Conservation (phyloP, 305 asterid genomes). For the Rubia occidens region DNA sequence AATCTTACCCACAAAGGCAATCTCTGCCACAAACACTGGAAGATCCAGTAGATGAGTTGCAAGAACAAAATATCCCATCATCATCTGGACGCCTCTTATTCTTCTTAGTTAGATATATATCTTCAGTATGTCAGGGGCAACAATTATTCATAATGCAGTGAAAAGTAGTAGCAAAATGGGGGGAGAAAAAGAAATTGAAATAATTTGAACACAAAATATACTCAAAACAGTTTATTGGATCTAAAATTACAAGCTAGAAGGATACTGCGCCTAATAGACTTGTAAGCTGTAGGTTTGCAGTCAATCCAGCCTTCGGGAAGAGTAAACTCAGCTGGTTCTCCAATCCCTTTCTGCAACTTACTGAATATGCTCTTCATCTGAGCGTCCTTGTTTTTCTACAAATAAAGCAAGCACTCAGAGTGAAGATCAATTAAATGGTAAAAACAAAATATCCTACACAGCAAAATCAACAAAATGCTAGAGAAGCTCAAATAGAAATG, state of each 20-base stretch:
- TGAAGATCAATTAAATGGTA: neutral
- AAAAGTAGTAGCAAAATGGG: conserved; percentile 3
- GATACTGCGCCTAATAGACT: conserved; percentile 87
- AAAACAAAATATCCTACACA: neutral
- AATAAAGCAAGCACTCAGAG: conserved; percentile 12
- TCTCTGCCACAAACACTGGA: conserved; percentile 70
- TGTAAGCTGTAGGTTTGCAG: conserved; percentile 54
- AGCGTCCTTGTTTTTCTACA: conserved; percentile 36
- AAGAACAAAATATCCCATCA: conserved; percentile 84
- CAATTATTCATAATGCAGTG: conserved; percentile 1
- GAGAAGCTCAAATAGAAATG: neutral
- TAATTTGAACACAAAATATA: conserved; percentile 3
- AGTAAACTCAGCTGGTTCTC: conserved; percentile 75
- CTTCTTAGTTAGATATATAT: conserved; percentile 73
- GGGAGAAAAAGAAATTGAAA: neutral
- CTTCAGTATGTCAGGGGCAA: conserved; percentile 42
- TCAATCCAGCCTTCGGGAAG: conserved; percentile 71
- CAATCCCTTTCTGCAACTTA: conserved; percentile 55
- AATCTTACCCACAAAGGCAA: conserved; percentile 81
- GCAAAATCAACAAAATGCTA: neutral
- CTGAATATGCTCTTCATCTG: conserved; percentile 53
- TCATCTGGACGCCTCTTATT: conserved; percentile 69
- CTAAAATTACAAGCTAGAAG: conserved; percentile 19
- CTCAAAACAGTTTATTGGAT: neutral
- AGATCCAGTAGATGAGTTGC: conserved; percentile 60